phyloP scores from a whole-genome alignment of 2,329 filamentous ascomycete species.

The Tolypocladium cylindrosporum region DNA sequence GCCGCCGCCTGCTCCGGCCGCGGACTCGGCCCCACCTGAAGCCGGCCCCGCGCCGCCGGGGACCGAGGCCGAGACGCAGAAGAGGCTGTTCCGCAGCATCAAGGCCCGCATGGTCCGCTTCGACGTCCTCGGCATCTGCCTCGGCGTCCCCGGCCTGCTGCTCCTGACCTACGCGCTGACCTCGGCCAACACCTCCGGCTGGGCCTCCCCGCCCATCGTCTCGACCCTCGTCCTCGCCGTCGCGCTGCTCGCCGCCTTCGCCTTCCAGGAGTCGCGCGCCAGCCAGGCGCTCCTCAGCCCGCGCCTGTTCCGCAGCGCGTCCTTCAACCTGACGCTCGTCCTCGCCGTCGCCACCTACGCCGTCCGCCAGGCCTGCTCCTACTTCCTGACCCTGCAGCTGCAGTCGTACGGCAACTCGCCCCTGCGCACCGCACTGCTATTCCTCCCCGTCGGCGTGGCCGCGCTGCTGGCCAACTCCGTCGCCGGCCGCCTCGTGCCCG shows the following conservation, averaged over 20 bases:
- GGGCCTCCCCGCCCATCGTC: not conserved
- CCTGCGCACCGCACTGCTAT: not conserved
- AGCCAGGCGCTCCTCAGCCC: not conserved
- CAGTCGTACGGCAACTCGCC: constrained; percentile 1
- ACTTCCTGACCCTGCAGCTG: not conserved
- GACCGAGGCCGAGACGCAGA: not conserved
- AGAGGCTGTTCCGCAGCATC: not conserved
- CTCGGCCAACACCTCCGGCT: not conserved
- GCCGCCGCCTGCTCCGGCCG: not conserved
- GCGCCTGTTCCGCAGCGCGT: not conserved
- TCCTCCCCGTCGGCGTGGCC: not conserved
- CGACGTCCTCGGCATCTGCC: not conserved
- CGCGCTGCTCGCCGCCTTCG: not conserved
- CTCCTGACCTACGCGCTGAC: not conserved
- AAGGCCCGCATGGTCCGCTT: not conserved
- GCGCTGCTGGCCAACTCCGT: constrained; percentile 1
- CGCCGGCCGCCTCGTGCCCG: not conserved
- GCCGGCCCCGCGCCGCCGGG: not conserved
- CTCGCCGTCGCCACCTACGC: constrained; percentile 1
- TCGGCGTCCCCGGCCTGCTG: not conserved
- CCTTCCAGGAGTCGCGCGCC: not conserved
- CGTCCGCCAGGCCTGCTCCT: not conserved
- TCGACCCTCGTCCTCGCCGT: not conserved
- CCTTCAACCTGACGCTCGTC: not conserved
- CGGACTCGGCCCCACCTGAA: not conserved